Conservation (phyloP, 139 green algal species). For the Chlamydomonas schloesseri region DNA sequence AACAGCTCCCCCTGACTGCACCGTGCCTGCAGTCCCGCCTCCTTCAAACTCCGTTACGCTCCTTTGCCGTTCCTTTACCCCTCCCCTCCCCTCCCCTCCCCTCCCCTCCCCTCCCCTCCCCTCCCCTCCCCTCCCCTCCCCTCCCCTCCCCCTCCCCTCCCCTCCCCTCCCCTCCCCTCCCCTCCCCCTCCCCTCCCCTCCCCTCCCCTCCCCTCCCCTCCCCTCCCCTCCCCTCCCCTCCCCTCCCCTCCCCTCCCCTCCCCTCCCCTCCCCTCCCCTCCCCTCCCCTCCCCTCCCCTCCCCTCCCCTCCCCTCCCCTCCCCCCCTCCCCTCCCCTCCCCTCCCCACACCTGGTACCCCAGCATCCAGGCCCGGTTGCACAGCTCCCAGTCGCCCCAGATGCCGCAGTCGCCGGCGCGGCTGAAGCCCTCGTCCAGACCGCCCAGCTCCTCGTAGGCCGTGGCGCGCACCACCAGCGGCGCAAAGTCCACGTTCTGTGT, state of each 20-base stretch:
- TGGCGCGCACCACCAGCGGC: slow-evolving; percentile 34
- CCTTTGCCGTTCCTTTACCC: too few relatives aligned
- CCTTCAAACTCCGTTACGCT: too few relatives aligned
- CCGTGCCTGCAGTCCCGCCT: too few relatives aligned
- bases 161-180: too few relatives aligned
- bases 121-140: background rate
- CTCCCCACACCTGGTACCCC: slow-evolving; percentile 37
- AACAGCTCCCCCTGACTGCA: background rate
- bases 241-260: too few relatives aligned
- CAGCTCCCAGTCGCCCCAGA: slow-evolving; percentile 48
- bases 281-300: background rate
- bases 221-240: too few relatives aligned
- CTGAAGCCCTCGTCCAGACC: slow-evolving; percentile 45
- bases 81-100: too few relatives aligned
- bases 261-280: background rate
- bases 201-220: too few relatives aligned
- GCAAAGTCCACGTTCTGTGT: slow-evolving; percentile 39
- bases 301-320: too few relatives aligned
- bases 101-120: too few relatives aligned
- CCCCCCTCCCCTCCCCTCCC: background rate
- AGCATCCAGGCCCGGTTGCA: slow-evolving; percentile 38
- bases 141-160: background rate
- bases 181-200: too few relatives aligned
- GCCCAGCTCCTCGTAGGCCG: slow-evolving; percentile 9
- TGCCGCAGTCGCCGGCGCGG: slow-evolving; percentile 46